phyloP scores from a whole-genome alignment of 805 yeast genomes.

The Zygoascus ofunaensis region DNA sequence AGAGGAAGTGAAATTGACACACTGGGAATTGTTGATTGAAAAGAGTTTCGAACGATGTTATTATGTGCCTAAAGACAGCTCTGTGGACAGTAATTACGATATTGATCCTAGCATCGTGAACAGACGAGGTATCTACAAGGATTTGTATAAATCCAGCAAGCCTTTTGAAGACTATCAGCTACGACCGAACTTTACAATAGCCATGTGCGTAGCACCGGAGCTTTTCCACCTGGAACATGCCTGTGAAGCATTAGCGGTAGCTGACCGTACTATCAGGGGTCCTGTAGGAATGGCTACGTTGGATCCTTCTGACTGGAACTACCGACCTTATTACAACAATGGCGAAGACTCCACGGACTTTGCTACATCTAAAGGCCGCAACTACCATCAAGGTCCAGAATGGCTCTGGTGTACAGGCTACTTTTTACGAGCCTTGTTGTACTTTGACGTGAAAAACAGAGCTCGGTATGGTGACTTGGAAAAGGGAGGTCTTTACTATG shows the following conservation, averaged over 20 bases:
- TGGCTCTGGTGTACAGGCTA: conserved; percentile 94
- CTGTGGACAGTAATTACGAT: conserved; percentile 51
- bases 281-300: conserved; percentile 87
- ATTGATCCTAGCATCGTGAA: conserved; percentile 60
- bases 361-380: conserved; percentile 90
- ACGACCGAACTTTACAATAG: conserved; percentile 86
- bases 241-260: conserved; percentile 51
- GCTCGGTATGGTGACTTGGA: conserved; percentile 11
- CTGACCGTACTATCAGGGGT: conserved; percentile 71
- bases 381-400: conserved; percentile 98
- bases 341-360: conserved; percentile 75
- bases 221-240: conserved; percentile 60
- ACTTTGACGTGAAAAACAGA: conserved; percentile 39
- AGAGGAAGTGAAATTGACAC: conserved; percentile 41
- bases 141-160: conserved; percentile 69
- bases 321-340: conserved; percentile 81
- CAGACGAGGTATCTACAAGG: conserved; percentile 92
- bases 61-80: conserved; percentile 60
- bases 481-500: conserved; percentile 31
- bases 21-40: conserved; percentile 67
- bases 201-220: conserved; percentile 93
- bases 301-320: conserved; percentile 88
- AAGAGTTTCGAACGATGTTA: conserved; percentile 70
- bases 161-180: conserved; percentile 90
- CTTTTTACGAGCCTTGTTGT: conserved; percentile 67